phyloP scores from a whole-genome alignment of 257 asterid genomes.

The Solanum peruvianum region DNA sequence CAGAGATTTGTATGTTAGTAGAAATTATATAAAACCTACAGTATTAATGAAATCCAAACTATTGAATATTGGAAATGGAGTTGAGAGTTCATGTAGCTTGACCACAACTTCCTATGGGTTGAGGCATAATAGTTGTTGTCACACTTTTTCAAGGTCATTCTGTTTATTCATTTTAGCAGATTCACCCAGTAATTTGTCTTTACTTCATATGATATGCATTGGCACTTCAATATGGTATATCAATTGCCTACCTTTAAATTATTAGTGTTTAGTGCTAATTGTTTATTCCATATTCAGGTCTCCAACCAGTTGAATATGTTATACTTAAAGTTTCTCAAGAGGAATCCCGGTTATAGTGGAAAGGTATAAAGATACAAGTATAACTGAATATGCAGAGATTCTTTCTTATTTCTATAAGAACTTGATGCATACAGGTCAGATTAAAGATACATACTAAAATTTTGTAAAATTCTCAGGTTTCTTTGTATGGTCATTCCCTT shows the following conservation, averaged over 20 bases:
- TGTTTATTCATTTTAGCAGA: neutral
- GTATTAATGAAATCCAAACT: neutral
- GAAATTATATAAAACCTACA: neutral
- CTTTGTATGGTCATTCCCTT: slow-evolving; percentile 87
- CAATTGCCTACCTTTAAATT: neutral
- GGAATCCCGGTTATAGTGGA: slow-evolving; percentile 97
- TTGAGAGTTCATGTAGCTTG: neutral
- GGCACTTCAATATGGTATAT: neutral
- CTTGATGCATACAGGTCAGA: neutral
- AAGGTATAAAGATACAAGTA: slow-evolving; percentile 39
- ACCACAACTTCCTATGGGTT: neutral
- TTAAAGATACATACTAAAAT: neutral
- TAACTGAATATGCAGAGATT: slow-evolving; percentile 4
- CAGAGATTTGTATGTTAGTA: neutral
- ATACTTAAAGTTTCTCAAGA: slow-evolving; percentile 78
- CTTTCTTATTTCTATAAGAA: neutral
- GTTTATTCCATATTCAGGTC: slow-evolving; percentile 44
- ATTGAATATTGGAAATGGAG: neutral
- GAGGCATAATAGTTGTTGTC: neutral
- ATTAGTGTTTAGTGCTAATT: slow-evolving; percentile 5
- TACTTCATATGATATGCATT: neutral
- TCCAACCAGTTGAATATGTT: slow-evolving; percentile 74
- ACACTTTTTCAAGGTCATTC: neutral
- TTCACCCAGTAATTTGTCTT: neutral
- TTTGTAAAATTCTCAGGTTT: slow-evolving; percentile 41